Evolutionary conservation across 345 rosid genomes (phyloP), one percentile per base, ranked within the genome.

Genomic region (Litchi chinensis): DNA sequence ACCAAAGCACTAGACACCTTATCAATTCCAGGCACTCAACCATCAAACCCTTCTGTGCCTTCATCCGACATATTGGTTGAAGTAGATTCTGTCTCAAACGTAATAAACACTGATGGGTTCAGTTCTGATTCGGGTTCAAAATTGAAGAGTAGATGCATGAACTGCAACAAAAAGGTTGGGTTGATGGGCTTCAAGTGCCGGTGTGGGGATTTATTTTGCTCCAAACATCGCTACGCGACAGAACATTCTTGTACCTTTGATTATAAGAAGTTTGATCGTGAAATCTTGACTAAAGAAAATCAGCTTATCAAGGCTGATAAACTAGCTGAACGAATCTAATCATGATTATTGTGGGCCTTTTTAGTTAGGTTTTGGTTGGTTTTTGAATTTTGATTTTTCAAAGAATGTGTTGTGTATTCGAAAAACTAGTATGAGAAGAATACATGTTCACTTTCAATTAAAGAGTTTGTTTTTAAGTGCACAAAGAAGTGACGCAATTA

Each of bases 241-340:
- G 83, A 85, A 10, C 90, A 89, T 60, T 57, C 81, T 15, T 87
- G 91, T 60, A 22, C 69, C 1, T 79, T 60, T 1, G 88, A 86
- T 79, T 86, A 81, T 48, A 85, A 82, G 81, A 28, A 63, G 9
- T 40, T 56, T 3, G 85, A 77, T 44, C 80, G 73, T 21, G 28
- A 78, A 2, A 46, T 69, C 8, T 75, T 88, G 63, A 37, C n/a
- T 0, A 68, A 77, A 54, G 65, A 80, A 65, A 79, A 82, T 50
- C 83, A 82, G 8, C 39, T 78, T 48, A 28, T 78, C 24, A 71
- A 76, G 77, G 71, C 28, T 10, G 84, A 81, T 65, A 83, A 84
- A 77, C 21, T 86, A 50, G 37, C 10, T 0, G 22, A 28, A 3
- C 64, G 19, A 5, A 15, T 74, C 12, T 63, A 12, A 63, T 74